Percentiles rank a stretch among this genome's conserved stretches.
phyloP scores from a whole-genome alignment of 1,139 yeast genomes.

The Taphrina confusa region DNA sequence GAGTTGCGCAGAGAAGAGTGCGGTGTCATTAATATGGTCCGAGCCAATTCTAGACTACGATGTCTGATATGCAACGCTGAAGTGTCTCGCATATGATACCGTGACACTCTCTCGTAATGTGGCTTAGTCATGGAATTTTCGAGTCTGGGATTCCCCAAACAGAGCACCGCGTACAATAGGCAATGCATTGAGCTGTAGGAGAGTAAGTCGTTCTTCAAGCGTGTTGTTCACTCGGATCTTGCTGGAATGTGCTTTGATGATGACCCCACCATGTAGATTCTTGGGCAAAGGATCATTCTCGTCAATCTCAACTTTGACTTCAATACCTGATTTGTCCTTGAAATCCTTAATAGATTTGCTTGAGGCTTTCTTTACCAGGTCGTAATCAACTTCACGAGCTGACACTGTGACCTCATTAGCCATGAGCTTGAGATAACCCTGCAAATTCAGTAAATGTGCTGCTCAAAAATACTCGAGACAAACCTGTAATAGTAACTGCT shows the following conservation, averaged over 20 bases:
- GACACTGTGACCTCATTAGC: slow-evolving; percentile 66
- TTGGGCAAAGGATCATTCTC: slow-evolving; percentile 60
- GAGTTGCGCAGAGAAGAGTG: too few species aligned
- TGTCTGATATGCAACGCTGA: too few species aligned
- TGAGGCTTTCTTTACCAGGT: slow-evolving; percentile 63
- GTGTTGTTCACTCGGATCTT: slow-evolving; percentile 91
- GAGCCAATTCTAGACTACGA: too few species aligned
- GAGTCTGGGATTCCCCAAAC: slow-evolving; percentile 72
- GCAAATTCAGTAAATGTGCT: not conserved
- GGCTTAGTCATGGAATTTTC: slow-evolving; percentile 82
- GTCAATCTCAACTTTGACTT: slow-evolving; percentile 51
- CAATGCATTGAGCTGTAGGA: slow-evolving; percentile 78
- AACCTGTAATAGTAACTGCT: slow-evolving; percentile 74
- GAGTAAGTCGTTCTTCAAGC: slow-evolving; percentile 84
- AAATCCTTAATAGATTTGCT: slow-evolving; percentile 65
- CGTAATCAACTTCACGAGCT: slow-evolving; percentile 70
- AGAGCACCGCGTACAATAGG: slow-evolving; percentile 90
- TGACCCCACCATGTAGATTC: slow-evolving; percentile 79
- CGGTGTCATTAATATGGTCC: too few species aligned
- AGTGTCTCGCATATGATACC: too few species aligned
- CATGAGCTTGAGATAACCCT: slow-evolving; percentile 64
- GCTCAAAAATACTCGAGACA: not conserved
- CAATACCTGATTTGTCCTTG: slow-evolving; percentile 52
- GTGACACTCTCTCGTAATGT: not conserved
- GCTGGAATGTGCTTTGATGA: slow-evolving; percentile 68